Evolutionary conservation across 1,284 basidiomycete genomes (phyloP), one percentile per base, ranked within the genome.

Genomic region (Inonotus hispidus): DNA sequence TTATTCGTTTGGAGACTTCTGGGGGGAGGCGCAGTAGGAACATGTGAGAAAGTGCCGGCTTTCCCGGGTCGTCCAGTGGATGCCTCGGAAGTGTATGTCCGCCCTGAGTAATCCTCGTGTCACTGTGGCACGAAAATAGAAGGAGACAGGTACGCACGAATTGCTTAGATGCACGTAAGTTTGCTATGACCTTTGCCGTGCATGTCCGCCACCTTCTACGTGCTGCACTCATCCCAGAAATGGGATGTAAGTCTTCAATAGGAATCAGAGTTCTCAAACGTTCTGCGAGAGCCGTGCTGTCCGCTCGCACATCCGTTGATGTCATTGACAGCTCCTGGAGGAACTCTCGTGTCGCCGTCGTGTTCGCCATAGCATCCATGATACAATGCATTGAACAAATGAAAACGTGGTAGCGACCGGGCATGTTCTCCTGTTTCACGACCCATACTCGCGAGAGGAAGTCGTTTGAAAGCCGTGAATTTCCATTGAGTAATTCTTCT

Each of bases 51-150:
- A 64, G 67, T 10, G 82, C 74, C 5, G 77, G 76, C 0, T 71
- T 74, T 55, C 69, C 67, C 6, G 68, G 65, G 0, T 80, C 79
- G 11, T 23, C 13, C 7, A 10, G 4, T 16, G 21, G 47, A n/a
- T 29, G 5, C 21, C 11, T 49, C 60, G 82, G 82, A 13, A 86
- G 72, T 0, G 80, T 80, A 60, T 85, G 82, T 1, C 83, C 83
- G 4, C 83, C 83, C 84, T 85, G n/a, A 13, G 27, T 21, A 16
- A 29, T 19, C n/a, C n/a, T 16, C 59, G 16, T 16, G 54, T 38
- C 45, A 2, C 29, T 53, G 38, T 23, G 43, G n/a, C 58, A n/a
- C 3, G 27, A 21, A 14, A 23, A 11, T 10, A 29, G 21, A 38
- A 25, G 14, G 32, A 37, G 45, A 10, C 27, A 11, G 25, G 39